phyloP scores from a whole-genome alignment of 208 protist genomes.

The Crithidia expoeki region DNA sequence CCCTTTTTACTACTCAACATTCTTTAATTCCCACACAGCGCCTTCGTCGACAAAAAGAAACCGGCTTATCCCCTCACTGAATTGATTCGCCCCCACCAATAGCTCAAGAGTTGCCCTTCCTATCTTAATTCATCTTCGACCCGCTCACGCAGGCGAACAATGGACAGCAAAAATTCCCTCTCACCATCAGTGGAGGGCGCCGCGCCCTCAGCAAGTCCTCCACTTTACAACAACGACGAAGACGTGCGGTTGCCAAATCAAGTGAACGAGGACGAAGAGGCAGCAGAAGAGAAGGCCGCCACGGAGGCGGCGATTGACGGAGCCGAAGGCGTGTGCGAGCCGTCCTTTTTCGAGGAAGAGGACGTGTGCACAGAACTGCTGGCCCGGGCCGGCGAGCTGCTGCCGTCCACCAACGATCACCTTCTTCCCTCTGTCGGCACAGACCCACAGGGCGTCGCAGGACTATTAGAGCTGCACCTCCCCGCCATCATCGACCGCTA shows the following conservation, averaged over 20 bases:
- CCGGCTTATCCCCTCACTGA: too few relatives aligned
- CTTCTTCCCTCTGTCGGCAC: conserved; percentile 63
- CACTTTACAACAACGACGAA: background rate
- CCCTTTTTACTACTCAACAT: too few relatives aligned
- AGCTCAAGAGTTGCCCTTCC: too few relatives aligned
- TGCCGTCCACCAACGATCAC: conserved; percentile 37
- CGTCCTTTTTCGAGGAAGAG: conserved; percentile 85
- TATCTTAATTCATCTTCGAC: too few relatives aligned
- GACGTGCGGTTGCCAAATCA: background rate
- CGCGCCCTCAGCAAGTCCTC: too few relatives aligned
- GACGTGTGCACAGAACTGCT: conserved; percentile 55
- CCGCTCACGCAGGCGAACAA: too few relatives aligned
- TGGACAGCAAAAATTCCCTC: too few relatives aligned
- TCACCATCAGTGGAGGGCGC: too few relatives aligned
- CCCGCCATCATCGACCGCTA: conserved; percentile 88
- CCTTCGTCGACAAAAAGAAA: too few relatives aligned
- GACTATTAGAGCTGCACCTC: conserved; percentile 61
- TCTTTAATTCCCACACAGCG: too few relatives aligned
- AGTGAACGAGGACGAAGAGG: background rate
- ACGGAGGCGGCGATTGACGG: background rate
- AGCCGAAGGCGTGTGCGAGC: conserved; percentile 54
- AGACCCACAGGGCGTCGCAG: conserved; percentile 66
- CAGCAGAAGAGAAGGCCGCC: background rate
- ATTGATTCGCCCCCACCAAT: too few relatives aligned
- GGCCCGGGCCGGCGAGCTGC: conserved; percentile 31